These are phyloP conservation scores for Quercus dentata DNA, from an alignment of 306 rosid genomes.

Conservation along the genomic window DNA sequence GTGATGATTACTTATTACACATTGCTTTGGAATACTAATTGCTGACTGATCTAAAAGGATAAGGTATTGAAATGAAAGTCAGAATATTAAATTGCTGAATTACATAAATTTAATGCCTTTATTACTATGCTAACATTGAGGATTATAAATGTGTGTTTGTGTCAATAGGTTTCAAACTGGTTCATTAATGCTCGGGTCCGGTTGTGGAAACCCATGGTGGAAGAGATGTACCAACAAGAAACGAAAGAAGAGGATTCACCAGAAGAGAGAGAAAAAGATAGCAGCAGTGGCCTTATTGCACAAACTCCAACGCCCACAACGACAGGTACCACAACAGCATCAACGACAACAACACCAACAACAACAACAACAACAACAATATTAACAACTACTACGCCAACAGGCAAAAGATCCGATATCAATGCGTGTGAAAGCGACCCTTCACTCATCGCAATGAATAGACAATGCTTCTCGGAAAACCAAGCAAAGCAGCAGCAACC, in stretches of 20 bases:
- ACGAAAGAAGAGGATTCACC: conserved; percentile 48
- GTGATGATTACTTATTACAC: background rate
- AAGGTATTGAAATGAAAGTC: too few species aligned
- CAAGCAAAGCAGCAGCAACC: conserved; percentile 32
- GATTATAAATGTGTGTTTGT: background rate
- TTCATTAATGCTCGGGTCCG: conserved; percentile 99
- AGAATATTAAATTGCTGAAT: too few species aligned
- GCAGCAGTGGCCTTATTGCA: conserved; percentile 35
- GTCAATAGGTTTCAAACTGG: conserved; percentile 90
- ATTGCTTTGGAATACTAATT: background rate
- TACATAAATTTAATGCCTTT: too few species aligned
- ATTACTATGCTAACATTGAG: background rate
- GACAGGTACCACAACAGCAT: conserved; percentile 19
- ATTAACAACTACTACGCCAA: conserved; percentile 28
- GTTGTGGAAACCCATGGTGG: conserved; percentile 99
- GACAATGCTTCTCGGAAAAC: conserved; percentile 60
- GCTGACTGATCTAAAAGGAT: background rate
- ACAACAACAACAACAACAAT: conserved; percentile 25
- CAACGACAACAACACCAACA: conserved; percentile 25
- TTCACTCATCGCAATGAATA: conserved; percentile 59
- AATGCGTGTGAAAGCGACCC: conserved; percentile 70
- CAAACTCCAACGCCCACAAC: conserved; percentile 58
- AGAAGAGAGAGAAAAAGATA: conserved; percentile 31
- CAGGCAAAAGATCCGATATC: conserved; percentile 53
- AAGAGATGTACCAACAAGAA: conserved; percentile 99